Percentiles rank a stretch among this genome's conserved stretches.
Conservation (phyloP, 2,329 filamentous ascomycete genomes). For the Fusarium newnesense region DNA sequence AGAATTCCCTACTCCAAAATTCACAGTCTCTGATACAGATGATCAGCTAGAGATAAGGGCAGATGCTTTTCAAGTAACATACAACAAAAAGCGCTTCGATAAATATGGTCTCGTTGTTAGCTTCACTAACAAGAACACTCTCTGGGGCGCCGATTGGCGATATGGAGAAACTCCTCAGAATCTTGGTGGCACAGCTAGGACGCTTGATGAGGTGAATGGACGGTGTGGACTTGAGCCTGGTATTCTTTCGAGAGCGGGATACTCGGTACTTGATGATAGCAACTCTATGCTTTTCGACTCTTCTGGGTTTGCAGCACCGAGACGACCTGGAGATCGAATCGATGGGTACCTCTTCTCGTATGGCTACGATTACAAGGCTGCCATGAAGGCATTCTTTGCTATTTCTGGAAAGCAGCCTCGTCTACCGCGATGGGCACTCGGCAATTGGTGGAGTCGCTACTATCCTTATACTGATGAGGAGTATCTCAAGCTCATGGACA, state of each 20-base stretch:
- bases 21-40: constrained; percentile 58
- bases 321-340: constrained; percentile 58
- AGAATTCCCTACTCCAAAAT: constrained; percentile 54
- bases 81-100: constrained; percentile 67
- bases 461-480: constrained; percentile 66
- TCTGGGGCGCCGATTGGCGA: constrained; percentile 53
- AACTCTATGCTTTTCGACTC: constrained; percentile 66
- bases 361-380: constrained; percentile 64
- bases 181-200: constrained; percentile 62
- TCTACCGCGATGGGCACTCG: constrained; percentile 67
- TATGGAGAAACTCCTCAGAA: constrained; percentile 58
- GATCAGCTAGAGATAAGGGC: constrained; percentile 66
- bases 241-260: constrained; percentile 61
- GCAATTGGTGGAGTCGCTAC: constrained; percentile 75
- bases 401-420: constrained; percentile 66
- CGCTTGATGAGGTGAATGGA: constrained; percentile 64
- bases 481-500: constrained; percentile 67
- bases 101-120: constrained; percentile 58
- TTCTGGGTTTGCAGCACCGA: constrained; percentile 61
- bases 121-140: constrained; percentile 54
- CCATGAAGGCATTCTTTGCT: constrained; percentile 64
- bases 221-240: constrained; percentile 60
- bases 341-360: constrained; percentile 71
- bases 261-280: constrained; percentile 64
- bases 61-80: constrained; percentile 63